These are phyloP conservation scores for Whalleya microplaca DNA, from an alignment of 2,329 filamentous ascomycete species.

Conservation along the genomic window DNA sequence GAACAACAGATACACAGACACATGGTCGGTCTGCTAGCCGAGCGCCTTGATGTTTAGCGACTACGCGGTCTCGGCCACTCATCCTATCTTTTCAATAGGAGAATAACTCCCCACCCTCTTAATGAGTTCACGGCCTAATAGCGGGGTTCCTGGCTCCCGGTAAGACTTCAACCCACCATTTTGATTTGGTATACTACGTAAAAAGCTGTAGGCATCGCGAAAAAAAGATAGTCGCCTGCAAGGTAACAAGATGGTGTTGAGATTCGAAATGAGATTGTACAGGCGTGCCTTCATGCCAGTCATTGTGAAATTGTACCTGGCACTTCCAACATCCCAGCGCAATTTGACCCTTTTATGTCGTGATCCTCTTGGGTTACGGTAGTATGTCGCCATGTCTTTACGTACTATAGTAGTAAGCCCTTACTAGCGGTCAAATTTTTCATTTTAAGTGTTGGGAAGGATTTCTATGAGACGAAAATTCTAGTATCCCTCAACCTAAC, in stretches of 20 bases:
- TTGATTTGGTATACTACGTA: too few species aligned
- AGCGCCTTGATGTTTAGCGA: too few species aligned
- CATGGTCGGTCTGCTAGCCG: conserved; percentile 2
- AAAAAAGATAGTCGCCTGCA: not conserved
- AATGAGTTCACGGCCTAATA: not conserved
- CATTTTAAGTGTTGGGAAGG: not conserved
- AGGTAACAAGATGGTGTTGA: not conserved
- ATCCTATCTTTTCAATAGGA: not conserved
- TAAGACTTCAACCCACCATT: too few species aligned
- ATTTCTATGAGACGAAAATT: not conserved
- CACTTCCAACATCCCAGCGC: not conserved
- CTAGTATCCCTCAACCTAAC: not conserved
- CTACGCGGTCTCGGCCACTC: not conserved
- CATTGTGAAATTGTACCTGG: not conserved
- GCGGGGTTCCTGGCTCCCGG: not conserved
- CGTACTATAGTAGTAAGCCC: too few species aligned
- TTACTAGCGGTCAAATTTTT: too few species aligned
- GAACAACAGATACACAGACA: not conserved
- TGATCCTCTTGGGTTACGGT: not conserved
- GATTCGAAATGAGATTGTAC: not conserved
- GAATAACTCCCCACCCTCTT: not conserved
- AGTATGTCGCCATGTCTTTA: too few species aligned
- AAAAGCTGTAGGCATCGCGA: not conserved
- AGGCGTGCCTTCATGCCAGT: not conserved
- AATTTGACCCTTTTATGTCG: not conserved